Evolutionary conservation across 805 yeast species (phyloP).

Genomic region (Clavispora santaluciae): DNA sequence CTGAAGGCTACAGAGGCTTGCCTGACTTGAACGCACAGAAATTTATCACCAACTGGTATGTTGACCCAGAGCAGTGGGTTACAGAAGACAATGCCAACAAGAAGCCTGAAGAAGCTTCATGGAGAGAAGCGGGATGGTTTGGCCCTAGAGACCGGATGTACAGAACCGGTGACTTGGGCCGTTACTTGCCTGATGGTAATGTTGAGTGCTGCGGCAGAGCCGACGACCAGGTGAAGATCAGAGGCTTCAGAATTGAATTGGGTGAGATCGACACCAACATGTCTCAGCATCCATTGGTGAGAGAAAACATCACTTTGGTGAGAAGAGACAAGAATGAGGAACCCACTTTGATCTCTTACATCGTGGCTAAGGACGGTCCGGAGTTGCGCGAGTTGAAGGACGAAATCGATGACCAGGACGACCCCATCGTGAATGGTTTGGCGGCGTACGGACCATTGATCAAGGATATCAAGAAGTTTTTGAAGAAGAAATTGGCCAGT

Average conservation of each 20-base stretch:
- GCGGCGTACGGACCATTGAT: slow-evolving; percentile 71
- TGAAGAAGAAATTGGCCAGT: slow-evolving; percentile 84
- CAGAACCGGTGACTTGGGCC: slow-evolving; percentile 96
- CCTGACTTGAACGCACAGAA: slow-evolving; percentile 86
- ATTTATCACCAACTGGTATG: slow-evolving; percentile 90
- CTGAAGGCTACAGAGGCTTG: slow-evolving; percentile 91
- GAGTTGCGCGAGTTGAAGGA: slow-evolving; percentile 48
- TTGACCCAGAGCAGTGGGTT: slow-evolving; percentile 59
- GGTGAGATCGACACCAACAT: slow-evolving; percentile 98
- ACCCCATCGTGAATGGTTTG: slow-evolving; percentile 73
- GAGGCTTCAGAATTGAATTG: slow-evolving; percentile 97
- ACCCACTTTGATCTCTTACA: slow-evolving; percentile 82
- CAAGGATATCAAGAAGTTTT: slow-evolving; percentile 66
- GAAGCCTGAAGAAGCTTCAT: slow-evolving; percentile 42
- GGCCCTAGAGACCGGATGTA: slow-evolving; percentile 96
- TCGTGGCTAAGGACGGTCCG: slow-evolving; percentile 65
- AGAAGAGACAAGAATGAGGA: slow-evolving; percentile 90
- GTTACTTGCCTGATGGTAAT: slow-evolving; percentile 95
- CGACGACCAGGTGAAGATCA: slow-evolving; percentile 95
- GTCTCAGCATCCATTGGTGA: slow-evolving; percentile 85
- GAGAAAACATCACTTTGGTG: slow-evolving; percentile 91
- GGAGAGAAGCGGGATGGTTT: slow-evolving; percentile 74
- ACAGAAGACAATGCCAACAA: slow-evolving; percentile 45
- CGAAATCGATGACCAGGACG: slow-evolving; percentile 41
- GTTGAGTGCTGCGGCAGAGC: slow-evolving; percentile 99